These are phyloP conservation scores for Saccharomycopsis capsularis DNA, from an alignment of 805 yeast species.

Conservation along the genomic window DNA sequence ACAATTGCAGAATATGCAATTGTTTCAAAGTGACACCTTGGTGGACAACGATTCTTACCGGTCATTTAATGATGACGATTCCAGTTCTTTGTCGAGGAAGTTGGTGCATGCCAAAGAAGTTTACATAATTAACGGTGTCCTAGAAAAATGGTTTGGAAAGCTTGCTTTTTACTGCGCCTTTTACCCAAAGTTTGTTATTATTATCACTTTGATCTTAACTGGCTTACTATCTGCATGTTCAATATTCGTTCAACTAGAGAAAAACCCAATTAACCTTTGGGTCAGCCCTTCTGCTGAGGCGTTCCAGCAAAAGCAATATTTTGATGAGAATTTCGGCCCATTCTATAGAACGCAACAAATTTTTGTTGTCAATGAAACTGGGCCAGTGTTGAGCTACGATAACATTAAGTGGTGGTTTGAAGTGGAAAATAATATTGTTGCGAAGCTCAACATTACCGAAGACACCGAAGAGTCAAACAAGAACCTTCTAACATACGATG, in stretches of 20 bases:
- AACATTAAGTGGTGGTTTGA: conserved; percentile 83
- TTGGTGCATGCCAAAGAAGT: conserved; percentile 28
- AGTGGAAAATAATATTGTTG: conserved; percentile 53
- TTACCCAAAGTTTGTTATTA: conserved; percentile 49
- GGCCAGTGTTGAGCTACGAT: conserved; percentile 62
- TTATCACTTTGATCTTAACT: conserved; percentile 36
- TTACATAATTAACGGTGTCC: conserved; percentile 40
- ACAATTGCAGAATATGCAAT: conserved; percentile 27
- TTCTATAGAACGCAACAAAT: conserved; percentile 86
- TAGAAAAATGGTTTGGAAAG: conserved; percentile 42
- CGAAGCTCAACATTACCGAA: conserved; percentile 21
- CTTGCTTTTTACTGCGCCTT: conserved; percentile 55
- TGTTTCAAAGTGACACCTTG: conserved; percentile 36
- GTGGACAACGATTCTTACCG: conserved; percentile 24
- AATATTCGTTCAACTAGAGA: conserved; percentile 54
- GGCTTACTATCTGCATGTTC: conserved; percentile 47
- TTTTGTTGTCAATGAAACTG: conserved; percentile 62
- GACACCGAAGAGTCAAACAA: not conserved
- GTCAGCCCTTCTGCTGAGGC: conserved; percentile 75
- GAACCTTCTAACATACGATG: conserved; percentile 39
- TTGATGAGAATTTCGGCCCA: conserved; percentile 81
- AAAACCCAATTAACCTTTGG: conserved; percentile 81
- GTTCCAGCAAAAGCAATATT: conserved; percentile 56
- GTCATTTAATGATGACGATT: conserved; percentile 25
- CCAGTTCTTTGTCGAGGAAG: conserved; percentile 22